These are phyloP conservation scores for Phlebiopsis gigantea DNA, from an alignment of 768 basidiomycete species.

Conservation along the genomic window DNA sequence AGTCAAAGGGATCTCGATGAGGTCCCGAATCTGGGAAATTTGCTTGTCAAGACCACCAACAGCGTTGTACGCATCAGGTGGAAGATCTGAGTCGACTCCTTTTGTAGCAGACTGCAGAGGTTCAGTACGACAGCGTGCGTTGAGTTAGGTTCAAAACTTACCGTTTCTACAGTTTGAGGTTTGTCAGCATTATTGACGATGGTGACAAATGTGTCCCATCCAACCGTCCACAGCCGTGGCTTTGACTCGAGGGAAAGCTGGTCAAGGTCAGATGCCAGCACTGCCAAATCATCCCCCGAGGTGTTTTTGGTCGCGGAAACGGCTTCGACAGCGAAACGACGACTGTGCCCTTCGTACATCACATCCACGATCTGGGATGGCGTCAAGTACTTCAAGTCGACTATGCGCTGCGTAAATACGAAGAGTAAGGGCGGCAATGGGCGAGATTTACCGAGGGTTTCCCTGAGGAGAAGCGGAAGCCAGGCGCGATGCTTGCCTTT, in stretches of 20 bases:
- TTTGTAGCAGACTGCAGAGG: background rate
- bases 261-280: slow-evolving; percentile 37
- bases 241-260: slow-evolving; percentile 38
- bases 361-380: slow-evolving; percentile 56
- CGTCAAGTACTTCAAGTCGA: slow-evolving; percentile 68
- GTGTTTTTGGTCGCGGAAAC: slow-evolving; percentile 30
- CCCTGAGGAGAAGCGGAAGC: slow-evolving; percentile 61
- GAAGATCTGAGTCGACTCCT: slow-evolving; percentile 5
- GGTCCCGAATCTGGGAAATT: slow-evolving; percentile 78
- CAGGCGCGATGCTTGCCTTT: slow-evolving; percentile 51
- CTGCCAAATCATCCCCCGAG: slow-evolving; percentile 18
- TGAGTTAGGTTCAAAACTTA: background rate
- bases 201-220: slow-evolving; percentile 62
- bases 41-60: slow-evolving; percentile 89
- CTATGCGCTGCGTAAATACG: slow-evolving; percentile 30
- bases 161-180: background rate
- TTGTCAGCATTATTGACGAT: slow-evolving; percentile 29
- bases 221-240: slow-evolving; percentile 50
- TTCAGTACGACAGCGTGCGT: background rate
- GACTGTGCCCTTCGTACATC: slow-evolving; percentile 52
- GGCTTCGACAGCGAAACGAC: slow-evolving; percentile 51
- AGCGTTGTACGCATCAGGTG: slow-evolving; percentile 61
- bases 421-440: background rate
- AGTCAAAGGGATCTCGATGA: slow-evolving; percentile 81
- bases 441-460: slow-evolving; percentile 52